These are phyloP conservation scores for Sanghuangporus sanghuang DNA, from an alignment of 1,284 basidiomycete genomes.

Conservation along the genomic window DNA sequence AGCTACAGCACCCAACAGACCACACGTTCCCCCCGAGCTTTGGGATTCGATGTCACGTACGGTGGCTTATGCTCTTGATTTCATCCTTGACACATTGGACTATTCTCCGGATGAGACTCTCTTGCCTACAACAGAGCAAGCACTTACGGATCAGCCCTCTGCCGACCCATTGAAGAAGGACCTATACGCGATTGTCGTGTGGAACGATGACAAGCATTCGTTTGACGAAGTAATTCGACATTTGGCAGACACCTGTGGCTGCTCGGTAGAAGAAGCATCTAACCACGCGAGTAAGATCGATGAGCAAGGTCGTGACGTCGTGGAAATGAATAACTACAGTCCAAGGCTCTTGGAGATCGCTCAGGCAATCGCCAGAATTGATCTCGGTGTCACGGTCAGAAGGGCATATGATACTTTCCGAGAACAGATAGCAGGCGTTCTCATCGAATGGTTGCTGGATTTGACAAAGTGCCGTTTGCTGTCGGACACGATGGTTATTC, in stretches of 20 bases:
- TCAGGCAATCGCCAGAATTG: constrained; percentile 79
- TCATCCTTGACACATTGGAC: constrained; percentile 81
- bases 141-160: constrained; percentile 67
- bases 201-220: constrained; percentile 98
- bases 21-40: constrained; percentile 56
- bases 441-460: constrained; percentile 85
- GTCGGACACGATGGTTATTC: constrained; percentile 60
- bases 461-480: constrained; percentile 70
- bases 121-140: constrained; percentile 63
- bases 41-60: constrained; percentile 69
- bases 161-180: constrained; percentile 74
- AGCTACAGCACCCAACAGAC: constrained; percentile 41
- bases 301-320: constrained; percentile 79
- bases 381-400: constrained; percentile 88
- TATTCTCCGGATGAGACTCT: constrained; percentile 77
- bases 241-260: constrained; percentile 62
- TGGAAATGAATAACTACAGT: constrained; percentile 73
- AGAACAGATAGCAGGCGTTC: constrained; percentile 80
- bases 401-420: constrained; percentile 86
- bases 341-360: constrained; percentile 75
- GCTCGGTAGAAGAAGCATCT: constrained; percentile 57
- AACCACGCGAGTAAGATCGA: constrained; percentile 71
- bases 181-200: constrained; percentile 81
- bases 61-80: constrained; percentile 76
- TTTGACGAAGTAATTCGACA: constrained; percentile 86